A percentile compares a stretch with the other conserved stretches of the same genome.
Conservation (phyloP, 2,329 filamentous ascomycete genomes). For the Colletotrichum cordylinicola region DNA sequence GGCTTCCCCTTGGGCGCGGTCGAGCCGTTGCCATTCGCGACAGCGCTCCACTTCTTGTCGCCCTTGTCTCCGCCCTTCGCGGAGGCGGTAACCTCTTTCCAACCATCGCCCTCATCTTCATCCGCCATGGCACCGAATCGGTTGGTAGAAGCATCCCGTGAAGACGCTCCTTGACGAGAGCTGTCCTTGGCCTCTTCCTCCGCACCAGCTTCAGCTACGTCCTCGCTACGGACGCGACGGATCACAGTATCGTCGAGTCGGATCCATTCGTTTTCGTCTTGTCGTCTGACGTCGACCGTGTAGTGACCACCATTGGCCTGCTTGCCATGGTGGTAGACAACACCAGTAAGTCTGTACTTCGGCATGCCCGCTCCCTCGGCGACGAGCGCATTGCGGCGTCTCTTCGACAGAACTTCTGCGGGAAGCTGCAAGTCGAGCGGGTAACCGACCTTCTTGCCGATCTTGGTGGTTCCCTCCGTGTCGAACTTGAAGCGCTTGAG, state of each 20-base stretch:
- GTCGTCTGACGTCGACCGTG: slow-evolving; percentile 93
- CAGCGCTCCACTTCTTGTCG: slow-evolving; percentile 75
- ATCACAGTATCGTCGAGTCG: slow-evolving; percentile 94
- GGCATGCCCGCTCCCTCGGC: slow-evolving; percentile 73
- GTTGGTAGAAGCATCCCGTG: slow-evolving; percentile 61
- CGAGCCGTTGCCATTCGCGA: slow-evolving; percentile 63
- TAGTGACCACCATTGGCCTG: slow-evolving; percentile 96
- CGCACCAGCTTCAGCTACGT: slow-evolving; percentile 84
- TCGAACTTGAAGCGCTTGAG: slow-evolving; percentile 98
- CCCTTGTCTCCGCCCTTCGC: slow-evolving; percentile 45
- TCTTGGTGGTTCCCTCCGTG: slow-evolving; percentile 88
- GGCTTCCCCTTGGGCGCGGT: slow-evolving; percentile 55
- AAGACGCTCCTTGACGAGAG: slow-evolving; percentile 61
- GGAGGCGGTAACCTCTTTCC: slow-evolving; percentile 77
- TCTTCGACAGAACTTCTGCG: slow-evolving; percentile 82
- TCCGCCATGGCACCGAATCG: slow-evolving; percentile 76
- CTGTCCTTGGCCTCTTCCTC: slow-evolving; percentile 79
- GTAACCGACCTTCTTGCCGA: slow-evolving; percentile 98
- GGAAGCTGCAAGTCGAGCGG: slow-evolving; percentile 94
- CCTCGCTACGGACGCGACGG: slow-evolving; percentile 81
- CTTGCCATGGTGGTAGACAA: slow-evolving; percentile 97
- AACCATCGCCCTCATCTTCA: slow-evolving; percentile 72
- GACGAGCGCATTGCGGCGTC: slow-evolving; percentile 70
- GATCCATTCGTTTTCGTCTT: slow-evolving; percentile 96
- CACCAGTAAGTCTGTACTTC: slow-evolving; percentile 84